phyloP scores from a whole-genome alignment of 331 rosid species.

The Malus hybrid region DNA sequence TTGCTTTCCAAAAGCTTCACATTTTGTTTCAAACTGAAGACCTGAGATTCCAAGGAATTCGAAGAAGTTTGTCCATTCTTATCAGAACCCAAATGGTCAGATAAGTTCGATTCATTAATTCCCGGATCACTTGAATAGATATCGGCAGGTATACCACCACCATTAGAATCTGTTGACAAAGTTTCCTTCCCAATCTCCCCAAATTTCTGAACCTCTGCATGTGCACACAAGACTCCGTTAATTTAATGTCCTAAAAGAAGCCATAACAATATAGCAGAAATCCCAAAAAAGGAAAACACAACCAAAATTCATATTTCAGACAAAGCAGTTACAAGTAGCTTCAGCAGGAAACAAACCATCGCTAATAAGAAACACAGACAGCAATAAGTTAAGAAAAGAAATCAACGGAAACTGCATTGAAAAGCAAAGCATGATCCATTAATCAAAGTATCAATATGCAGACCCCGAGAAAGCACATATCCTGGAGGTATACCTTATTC shows the following conservation, averaged over 20 bases:
- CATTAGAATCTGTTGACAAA: slow-evolving; percentile 25
- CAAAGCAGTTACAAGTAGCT: background rate
- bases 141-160: slow-evolving; percentile 31
- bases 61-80: slow-evolving; percentile 34
- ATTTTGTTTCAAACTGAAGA: slow-evolving; percentile 45
- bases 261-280: background rate
- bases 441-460: background rate
- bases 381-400: background rate
- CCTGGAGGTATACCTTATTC: background rate
- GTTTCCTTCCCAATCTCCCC: slow-evolving; percentile 45
- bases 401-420: background rate
- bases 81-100: slow-evolving; percentile 38
- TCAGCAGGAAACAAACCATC: background rate
- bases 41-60: slow-evolving; percentile 42
- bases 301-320: background rate
- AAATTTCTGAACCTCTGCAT: slow-evolving; percentile 60
- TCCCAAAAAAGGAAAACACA: background rate
- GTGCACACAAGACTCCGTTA: slow-evolving; percentile 5
- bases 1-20: slow-evolving; percentile 42
- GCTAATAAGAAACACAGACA: background rate
- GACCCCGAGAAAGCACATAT: background rate
- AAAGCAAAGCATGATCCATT: background rate
- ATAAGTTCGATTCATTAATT: slow-evolving; percentile 22
- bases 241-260: background rate
- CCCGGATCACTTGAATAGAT: slow-evolving; percentile 25